Evolutionary conservation across 2,329 filamentous ascomycete genomes (phyloP).

Genomic region (Aspergillus carbonarius): DNA sequence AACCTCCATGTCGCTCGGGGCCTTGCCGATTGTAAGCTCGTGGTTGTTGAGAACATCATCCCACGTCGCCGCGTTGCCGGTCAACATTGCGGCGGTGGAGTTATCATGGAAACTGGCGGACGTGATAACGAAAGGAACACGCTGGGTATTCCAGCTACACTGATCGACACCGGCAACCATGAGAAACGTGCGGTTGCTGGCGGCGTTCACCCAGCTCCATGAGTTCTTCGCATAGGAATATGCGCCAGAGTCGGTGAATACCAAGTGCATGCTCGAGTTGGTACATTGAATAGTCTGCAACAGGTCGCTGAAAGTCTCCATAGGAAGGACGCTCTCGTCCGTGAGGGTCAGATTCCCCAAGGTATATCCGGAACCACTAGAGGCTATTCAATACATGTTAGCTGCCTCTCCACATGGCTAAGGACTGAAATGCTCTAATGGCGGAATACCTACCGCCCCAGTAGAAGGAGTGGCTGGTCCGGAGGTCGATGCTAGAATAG

Average conservation of each 20-base stretch:
- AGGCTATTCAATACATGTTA: conserved; percentile 7
- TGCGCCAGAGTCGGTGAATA: conserved; percentile 12
- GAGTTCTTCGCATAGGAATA: conserved; percentile 15
- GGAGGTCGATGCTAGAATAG: conserved; percentile 14
- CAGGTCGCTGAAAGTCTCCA: conserved; percentile 18
- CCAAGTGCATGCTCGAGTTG: conserved; percentile 16
- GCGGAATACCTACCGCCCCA: conserved; percentile 17
- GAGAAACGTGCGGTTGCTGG: conserved; percentile 17
- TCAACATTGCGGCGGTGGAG: conserved; percentile 15
- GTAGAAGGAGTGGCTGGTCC: conserved; percentile 19
- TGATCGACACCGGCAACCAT: conserved; percentile 22
- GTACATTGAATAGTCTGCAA: conserved; percentile 19
- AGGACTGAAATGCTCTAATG: background rate
- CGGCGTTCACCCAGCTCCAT: conserved; percentile 25
- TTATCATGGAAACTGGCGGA: conserved; percentile 17
- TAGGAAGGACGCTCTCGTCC: conserved; percentile 19
- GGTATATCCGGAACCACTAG: conserved; percentile 15
- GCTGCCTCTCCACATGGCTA: background rate
- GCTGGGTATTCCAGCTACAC: conserved; percentile 23
- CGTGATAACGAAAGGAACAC: conserved; percentile 22
- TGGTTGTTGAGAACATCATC: conserved; percentile 18
- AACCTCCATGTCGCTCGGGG: conserved; percentile 8
- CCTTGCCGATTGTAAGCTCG: conserved; percentile 20
- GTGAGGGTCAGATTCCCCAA: conserved; percentile 21
- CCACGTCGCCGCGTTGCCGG: conserved; percentile 20